Percentiles rank a stretch among this genome's conserved stretches.
Conservation (phyloP, 2,329 filamentous ascomycete genomes). For the Cladosporium sp. region DNA sequence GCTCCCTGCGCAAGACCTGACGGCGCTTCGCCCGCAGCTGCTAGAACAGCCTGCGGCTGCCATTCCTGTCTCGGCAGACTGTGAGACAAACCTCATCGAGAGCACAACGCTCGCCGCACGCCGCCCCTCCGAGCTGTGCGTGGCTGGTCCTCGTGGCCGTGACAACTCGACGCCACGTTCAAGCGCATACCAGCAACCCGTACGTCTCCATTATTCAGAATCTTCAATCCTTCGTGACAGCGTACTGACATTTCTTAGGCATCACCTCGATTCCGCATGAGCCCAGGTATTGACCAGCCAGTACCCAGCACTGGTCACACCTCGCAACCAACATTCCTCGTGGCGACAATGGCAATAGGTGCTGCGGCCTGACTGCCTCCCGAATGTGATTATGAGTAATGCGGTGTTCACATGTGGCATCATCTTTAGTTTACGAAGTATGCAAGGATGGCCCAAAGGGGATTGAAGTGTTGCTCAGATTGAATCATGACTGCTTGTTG, state of each 20-base stretch:
- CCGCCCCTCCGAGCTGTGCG: constrained; percentile 21
- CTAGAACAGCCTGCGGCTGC: constrained; percentile 32
- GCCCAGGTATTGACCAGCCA: constrained; percentile 1
- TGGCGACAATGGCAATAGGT: constrained; percentile 12
- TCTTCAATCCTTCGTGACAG: too few species aligned
- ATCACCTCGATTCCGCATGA: constrained; percentile 1
- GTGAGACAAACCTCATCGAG: constrained; percentile 22
- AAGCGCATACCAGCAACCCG: constrained; percentile 8
- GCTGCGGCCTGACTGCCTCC: constrained; percentile 16
- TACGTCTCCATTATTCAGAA: neutral
- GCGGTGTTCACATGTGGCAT: constrained; percentile 14
- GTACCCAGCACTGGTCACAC: constrained; percentile 3
- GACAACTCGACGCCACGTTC: constrained; percentile 8
- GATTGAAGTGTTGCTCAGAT: constrained; percentile 19
- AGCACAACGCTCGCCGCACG: constrained; percentile 13
- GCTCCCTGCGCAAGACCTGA: constrained; percentile 51
- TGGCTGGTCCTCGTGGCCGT: constrained; percentile 18
- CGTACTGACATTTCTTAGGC: neutral
- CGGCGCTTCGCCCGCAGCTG: constrained; percentile 48
- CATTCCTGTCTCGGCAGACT: constrained; percentile 32
- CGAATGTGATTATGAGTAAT: constrained; percentile 21
- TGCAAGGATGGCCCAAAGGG: constrained; percentile 7
- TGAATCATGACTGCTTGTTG: constrained; percentile 7
- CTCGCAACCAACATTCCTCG: neutral
- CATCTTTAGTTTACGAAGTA: constrained; percentile 4